These are phyloP conservation scores for Xylaria sp. DNA, from an alignment of 2,329 filamentous ascomycete genomes.

Conservation along the genomic window DNA sequence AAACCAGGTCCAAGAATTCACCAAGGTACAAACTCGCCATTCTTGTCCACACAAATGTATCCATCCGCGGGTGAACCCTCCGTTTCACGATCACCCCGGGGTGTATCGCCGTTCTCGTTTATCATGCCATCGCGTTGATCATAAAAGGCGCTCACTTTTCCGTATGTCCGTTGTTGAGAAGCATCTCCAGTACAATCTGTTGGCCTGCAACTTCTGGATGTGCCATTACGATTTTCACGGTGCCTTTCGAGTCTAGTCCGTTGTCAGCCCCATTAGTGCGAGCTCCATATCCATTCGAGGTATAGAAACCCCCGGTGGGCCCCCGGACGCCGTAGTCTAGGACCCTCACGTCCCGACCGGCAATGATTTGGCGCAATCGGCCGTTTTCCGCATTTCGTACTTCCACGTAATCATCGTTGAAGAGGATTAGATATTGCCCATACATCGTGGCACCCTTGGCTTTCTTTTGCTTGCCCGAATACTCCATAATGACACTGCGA, in stretches of 20 bases:
- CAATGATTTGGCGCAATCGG: conserved; percentile 90
- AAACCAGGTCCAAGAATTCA: conserved; percentile 14
- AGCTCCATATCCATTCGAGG: conserved; percentile 45
- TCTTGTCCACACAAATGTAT: conserved; percentile 7
- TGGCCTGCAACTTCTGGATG: conserved; percentile 86
- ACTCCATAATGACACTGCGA: conserved; percentile 96
- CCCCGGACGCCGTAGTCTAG: conserved; percentile 84
- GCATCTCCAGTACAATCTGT: conserved; percentile 90
- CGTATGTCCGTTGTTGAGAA: conserved; percentile 86
- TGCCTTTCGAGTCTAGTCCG: conserved; percentile 68
- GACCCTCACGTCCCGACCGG: conserved; percentile 87
- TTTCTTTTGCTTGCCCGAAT: conserved; percentile 85
- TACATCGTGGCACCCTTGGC: conserved; percentile 89
- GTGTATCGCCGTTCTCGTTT: conserved; percentile 7
- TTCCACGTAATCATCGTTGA: conserved; percentile 97
- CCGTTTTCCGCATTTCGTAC: conserved; percentile 97
- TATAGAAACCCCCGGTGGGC: conserved; percentile 61
- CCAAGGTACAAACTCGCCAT: conserved; percentile 2
- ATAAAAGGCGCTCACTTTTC: conserved; percentile 54
- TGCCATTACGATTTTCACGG: conserved; percentile 94
- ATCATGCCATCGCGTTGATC: conserved; percentile 18
- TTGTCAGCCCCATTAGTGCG: conserved; percentile 50
- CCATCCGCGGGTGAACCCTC: background rate
- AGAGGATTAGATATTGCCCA: conserved; percentile 89
- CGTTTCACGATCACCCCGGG: background rate